These are phyloP conservation scores for Emydomyces testavorans DNA, from an alignment of 2,329 filamentous ascomycete species.

Conservation along the genomic window DNA sequence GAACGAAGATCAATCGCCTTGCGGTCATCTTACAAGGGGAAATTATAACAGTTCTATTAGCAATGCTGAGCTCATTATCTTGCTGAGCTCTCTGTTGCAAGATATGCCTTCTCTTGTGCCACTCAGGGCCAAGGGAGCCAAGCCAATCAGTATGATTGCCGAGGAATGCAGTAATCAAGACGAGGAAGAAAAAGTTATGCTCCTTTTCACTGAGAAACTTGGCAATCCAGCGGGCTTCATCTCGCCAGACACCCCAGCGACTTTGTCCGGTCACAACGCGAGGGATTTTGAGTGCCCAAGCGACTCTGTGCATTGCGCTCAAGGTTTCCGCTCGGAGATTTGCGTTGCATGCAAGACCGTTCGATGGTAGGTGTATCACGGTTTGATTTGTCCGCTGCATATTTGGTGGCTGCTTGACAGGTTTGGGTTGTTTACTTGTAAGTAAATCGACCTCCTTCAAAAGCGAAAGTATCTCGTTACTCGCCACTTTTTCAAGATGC, in stretches of 20 bases:
- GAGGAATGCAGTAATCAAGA: conserved; percentile 48
- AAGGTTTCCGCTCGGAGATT: conserved; percentile 39
- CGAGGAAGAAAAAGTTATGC: conserved; percentile 49
- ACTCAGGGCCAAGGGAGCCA: conserved; percentile 43
- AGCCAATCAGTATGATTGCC: conserved; percentile 52
- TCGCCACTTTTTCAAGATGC: conserved; percentile 42
- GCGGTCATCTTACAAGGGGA: conserved; percentile 50
- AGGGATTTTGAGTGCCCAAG: conserved; percentile 45
- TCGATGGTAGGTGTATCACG: conserved; percentile 40
- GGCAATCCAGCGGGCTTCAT: conserved; percentile 49
- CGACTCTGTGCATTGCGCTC: conserved; percentile 40
- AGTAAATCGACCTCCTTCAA: conserved; percentile 39
- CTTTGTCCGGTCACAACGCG: conserved; percentile 48
- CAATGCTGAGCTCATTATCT: conserved; percentile 38
- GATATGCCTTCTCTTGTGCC: conserved; percentile 43
- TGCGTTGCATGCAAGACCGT: conserved; percentile 36
- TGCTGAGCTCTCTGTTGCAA: conserved; percentile 41
- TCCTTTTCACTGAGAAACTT: conserved; percentile 45
- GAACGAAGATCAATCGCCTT: conserved; percentile 46
- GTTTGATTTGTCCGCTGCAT: conserved; percentile 41
- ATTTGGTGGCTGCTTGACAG: conserved; percentile 35
- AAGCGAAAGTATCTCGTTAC: conserved; percentile 41
- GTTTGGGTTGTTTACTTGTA: conserved; percentile 33
- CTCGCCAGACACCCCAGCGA: conserved; percentile 50
- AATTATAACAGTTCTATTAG: conserved; percentile 46